A percentile compares a stretch with the other conserved stretches of the same genome.
phyloP scores from a whole-genome alignment of 805 yeast species.

The Yamadazyma akitaensis region DNA sequence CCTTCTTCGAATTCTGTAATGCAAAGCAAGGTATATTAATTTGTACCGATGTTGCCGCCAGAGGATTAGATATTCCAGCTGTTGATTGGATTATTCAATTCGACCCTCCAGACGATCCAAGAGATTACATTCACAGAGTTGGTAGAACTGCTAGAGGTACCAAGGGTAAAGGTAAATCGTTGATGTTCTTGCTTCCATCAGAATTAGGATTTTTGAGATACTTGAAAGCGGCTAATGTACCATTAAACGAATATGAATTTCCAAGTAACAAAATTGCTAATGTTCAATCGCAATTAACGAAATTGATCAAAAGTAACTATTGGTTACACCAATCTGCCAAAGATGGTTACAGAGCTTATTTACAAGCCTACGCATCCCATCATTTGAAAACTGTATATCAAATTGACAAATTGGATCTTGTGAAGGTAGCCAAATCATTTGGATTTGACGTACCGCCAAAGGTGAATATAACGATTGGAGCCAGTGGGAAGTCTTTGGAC shows the following conservation, averaged over 20 bases:
- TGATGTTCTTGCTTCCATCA: conserved; percentile 91
- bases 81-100: conserved; percentile 99
- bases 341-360: conserved; percentile 94
- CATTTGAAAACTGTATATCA: conserved; percentile 95
- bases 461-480: conserved; percentile 93
- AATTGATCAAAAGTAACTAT: conserved; percentile 85
- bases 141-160: conserved; percentile 98
- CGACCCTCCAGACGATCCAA: conserved; percentile 99
- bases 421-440: conserved; percentile 91
- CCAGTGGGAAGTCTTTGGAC: conserved; percentile 69
- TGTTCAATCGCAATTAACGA: conserved; percentile 90
- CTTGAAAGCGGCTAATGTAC: conserved; percentile 94
- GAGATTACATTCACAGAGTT: conserved; percentile 97
- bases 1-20: conserved; percentile 96
- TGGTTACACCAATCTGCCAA: conserved; percentile 94
- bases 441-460: conserved; percentile 96
- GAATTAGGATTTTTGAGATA: conserved; percentile 94
- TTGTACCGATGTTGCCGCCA: conserved; percentile 98
- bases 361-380: conserved; percentile 97
- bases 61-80: conserved; percentile 97
- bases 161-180: conserved; percentile 83
- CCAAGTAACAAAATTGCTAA: conserved; percentile 93
- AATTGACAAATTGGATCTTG: conserved; percentile 90
- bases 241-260: conserved; percentile 95
- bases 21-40: conserved; percentile 91